phyloP scores from a whole-genome alignment of 306 rosid genomes.

The Clitoria ternatea region DNA sequence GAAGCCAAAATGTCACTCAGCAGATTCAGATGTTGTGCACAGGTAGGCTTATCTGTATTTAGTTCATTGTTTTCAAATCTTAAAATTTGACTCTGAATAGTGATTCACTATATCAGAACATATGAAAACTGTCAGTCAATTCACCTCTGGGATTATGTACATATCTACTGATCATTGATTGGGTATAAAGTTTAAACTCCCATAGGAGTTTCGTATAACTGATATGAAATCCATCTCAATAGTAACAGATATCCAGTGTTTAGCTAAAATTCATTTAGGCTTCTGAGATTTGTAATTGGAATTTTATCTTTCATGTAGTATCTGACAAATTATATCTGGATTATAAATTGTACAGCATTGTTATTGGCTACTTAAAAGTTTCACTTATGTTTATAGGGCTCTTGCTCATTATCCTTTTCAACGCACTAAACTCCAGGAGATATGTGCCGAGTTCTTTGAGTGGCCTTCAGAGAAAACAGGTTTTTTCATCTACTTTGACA shows the following conservation, averaged over 20 bases:
- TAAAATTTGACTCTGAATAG: neutral
- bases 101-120: neutral
- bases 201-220: constrained; percentile 1
- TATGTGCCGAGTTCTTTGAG: constrained; percentile 52
- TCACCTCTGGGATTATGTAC: neutral
- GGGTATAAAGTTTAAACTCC: neutral
- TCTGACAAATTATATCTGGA: constrained; percentile 2
- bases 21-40: constrained; percentile 60
- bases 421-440: constrained; percentile 52
- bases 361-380: constrained; percentile 11
- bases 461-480: constrained; percentile 85
- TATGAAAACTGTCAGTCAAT: neutral
- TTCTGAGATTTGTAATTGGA: neutral
- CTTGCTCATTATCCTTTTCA: constrained; percentile 60
- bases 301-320: constrained; percentile 8
- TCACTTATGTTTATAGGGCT: constrained; percentile 41
- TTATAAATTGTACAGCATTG: neutral
- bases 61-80: constrained; percentile 17
- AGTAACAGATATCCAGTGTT: neutral
- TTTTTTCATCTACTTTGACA: constrained; percentile 29
- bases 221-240: constrained; percentile 1
- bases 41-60: constrained; percentile 37
- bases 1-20: constrained; percentile 70
- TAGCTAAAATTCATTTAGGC: neutral
- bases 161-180: neutral